These are phyloP conservation scores for Myxozyma geophila DNA, from an alignment of 805 yeast species.

Conservation along the genomic window DNA sequence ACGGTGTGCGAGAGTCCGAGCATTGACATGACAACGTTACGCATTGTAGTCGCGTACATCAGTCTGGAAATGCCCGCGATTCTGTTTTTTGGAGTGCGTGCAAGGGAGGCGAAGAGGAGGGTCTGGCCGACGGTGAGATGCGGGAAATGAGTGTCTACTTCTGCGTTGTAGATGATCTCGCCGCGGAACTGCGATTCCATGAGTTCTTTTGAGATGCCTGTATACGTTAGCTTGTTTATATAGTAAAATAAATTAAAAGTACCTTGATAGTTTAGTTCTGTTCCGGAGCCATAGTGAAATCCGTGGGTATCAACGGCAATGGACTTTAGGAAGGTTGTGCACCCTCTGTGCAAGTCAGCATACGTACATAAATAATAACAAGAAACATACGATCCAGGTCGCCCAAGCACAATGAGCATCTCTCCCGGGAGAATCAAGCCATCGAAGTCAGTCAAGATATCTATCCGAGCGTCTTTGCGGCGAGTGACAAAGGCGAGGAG, in stretches of 20 bases:
- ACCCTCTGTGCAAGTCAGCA: constrained; percentile 51
- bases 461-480: constrained; percentile 38
- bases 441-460: constrained; percentile 55
- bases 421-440: constrained; percentile 67
- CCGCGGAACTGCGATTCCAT: constrained; percentile 59
- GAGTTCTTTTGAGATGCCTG: constrained; percentile 50
- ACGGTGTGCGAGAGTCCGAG: constrained; percentile 50
- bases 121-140: constrained; percentile 65
- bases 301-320: constrained; percentile 62
- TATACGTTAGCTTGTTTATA: constrained; percentile 18
- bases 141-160: constrained; percentile 65
- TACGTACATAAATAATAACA: not conserved
- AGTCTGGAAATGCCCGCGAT: constrained; percentile 58
- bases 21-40: constrained; percentile 57
- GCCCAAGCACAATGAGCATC: constrained; percentile 72
- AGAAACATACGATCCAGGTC: constrained; percentile 60
- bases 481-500: constrained; percentile 41
- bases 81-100: constrained; percentile 63
- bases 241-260: not conserved
- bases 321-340: constrained; percentile 63
- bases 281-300: constrained; percentile 52
- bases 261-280: constrained; percentile 50
- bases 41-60: constrained; percentile 53
- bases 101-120: constrained; percentile 56
- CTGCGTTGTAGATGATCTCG: constrained; percentile 67